Base-by-base conservation (phyloP, 1,139 yeast genomes). In the Yamadazyma triangularis region DNA sequence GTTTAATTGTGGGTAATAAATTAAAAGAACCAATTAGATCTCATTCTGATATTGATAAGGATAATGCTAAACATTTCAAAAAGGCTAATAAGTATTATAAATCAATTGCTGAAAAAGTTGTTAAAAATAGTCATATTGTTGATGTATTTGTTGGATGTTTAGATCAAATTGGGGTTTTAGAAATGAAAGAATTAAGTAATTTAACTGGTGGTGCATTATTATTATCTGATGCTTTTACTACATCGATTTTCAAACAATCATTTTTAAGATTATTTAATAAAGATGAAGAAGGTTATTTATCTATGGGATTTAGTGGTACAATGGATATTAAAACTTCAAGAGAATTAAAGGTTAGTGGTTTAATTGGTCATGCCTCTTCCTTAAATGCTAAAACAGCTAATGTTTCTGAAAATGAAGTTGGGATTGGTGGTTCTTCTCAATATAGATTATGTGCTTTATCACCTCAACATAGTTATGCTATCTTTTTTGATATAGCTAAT, bases 61-160 rank as follows among this genome's bases (percentile, higher is more conserved):
- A 63, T 40, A 63, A 57, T 41, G 96, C 96, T 34, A 84, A 84
- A 58, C 96, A 91, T 60, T 86, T 82, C 66, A 86, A 88, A 56
- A 86, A 87, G 59, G 96, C 98, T 2, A 73, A 72, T 48, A 84
- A 87, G 58, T 89, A 79, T 53, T 93, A 89, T 60, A 94, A 86
- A 42, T 68, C 71, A 18, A 58, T 91, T 31, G 86, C 95, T 24
- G 75, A 79, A 33, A 83, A 84, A 45, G 67, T 64, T 25, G 73
- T 72, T 34, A 73, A 77, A 33, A 84, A 86, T 53, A 86, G 93
- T 15, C 96, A 88, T 52, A 77, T 93, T 15, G 79, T 91, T 33
- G 98, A 91, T 60, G 78, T 91, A 31, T 89, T 88, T 63, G 97
- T 95, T 24, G 98, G 98, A 38, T 88, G 96, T 63, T 89, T 88